phyloP scores from a whole-genome alignment of 805 yeast genomes.

The Starmerella powellii region DNA sequence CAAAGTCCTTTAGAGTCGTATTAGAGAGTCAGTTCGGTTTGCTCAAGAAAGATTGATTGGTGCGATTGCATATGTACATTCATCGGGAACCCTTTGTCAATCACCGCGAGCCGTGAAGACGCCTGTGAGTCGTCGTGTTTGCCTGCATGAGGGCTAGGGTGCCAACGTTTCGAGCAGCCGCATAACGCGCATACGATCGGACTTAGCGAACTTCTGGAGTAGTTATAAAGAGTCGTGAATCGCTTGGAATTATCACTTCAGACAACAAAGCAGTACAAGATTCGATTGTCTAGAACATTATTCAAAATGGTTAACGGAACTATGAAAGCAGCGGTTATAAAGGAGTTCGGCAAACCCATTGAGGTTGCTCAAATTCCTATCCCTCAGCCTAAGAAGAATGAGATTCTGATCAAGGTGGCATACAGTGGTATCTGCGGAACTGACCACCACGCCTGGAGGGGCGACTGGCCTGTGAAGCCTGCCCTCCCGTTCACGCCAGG shows the following conservation, averaged over 20 bases:
- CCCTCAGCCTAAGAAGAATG: constrained; percentile 65
- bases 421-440: constrained; percentile 93
- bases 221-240: too few species aligned
- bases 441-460: constrained; percentile 87
- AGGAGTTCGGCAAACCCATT: constrained; percentile 52
- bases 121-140: too few species aligned
- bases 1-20: too few species aligned
- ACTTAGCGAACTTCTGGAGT: too few species aligned
- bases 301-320: constrained; percentile 13
- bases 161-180: background rate
- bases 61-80: too few species aligned
- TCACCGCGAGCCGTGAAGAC: too few species aligned
- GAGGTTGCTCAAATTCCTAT: constrained; percentile 64
- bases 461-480: constrained; percentile 77
- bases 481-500: constrained; percentile 75
- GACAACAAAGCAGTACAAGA: background rate
- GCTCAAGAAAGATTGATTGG: too few species aligned
- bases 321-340: constrained; percentile 54
- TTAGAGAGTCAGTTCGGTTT: too few species aligned
- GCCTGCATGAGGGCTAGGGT: too few species aligned
- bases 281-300: background rate
- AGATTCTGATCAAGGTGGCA: constrained; percentile 66
- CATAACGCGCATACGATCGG: constrained; percentile 1
- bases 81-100: too few species aligned
- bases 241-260: too few species aligned